Conservation (phyloP, 2,329 filamentous ascomycete genomes). For the Neonectria punicea region DNA sequence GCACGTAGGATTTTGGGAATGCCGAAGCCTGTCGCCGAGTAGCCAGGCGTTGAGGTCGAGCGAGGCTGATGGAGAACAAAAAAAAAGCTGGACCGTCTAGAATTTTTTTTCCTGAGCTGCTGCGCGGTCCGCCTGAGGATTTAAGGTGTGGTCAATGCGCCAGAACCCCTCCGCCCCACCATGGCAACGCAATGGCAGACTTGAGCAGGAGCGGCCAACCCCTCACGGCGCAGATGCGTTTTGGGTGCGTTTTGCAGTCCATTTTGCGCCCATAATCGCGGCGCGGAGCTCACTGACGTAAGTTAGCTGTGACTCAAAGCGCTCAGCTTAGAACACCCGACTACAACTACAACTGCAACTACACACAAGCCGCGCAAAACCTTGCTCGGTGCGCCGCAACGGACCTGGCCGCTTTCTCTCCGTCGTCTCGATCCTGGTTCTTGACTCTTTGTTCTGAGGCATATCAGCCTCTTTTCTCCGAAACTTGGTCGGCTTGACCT, state of each 20-base stretch:
- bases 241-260: slow-evolving; percentile 10
- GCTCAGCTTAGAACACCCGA: slow-evolving; percentile 5
- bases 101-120: slow-evolving; percentile 46
- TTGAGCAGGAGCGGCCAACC: slow-evolving; percentile 10
- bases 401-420: background rate
- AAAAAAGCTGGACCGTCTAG: slow-evolving; percentile 44
- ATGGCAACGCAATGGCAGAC: slow-evolving; percentile 15
- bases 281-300: slow-evolving; percentile 7
- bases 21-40: slow-evolving; percentile 38
- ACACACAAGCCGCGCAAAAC: slow-evolving; percentile 9
- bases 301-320: slow-evolving; percentile 15
- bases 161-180: slow-evolving; percentile 47
- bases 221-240: background rate
- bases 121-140: slow-evolving; percentile 23
- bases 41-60: slow-evolving; percentile 40
- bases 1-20: background rate
- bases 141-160: slow-evolving; percentile 51
- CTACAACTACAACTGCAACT: background rate
- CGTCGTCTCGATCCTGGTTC: background rate
- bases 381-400: background rate
- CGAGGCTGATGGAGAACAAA: slow-evolving; percentile 36
- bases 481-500: slow-evolving; percentile 6
- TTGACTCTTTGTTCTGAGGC: background rate
- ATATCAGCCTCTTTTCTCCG: background rate
- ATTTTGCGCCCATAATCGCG: slow-evolving; percentile 1